Evolutionary conservation across 2,329 filamentous ascomycete genomes (phyloP).

Genomic region (Furcasterigmium furcatum): DNA sequence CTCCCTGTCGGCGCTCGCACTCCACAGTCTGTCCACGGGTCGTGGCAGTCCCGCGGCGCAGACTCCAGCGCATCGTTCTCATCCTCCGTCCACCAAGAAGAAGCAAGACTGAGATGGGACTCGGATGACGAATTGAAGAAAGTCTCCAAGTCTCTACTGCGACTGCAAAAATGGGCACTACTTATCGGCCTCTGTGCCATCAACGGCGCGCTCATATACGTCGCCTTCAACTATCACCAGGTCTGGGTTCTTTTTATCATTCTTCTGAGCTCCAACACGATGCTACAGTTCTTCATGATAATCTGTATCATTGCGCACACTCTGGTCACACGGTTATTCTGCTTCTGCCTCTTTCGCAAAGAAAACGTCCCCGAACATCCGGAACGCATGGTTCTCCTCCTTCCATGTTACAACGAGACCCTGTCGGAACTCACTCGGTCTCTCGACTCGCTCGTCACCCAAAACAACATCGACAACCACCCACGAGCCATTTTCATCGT

Average conservation of each 20-base stretch:
- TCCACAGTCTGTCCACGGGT: conserved; percentile 24
- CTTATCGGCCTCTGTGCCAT: conserved; percentile 28
- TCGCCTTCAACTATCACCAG: conserved; percentile 32
- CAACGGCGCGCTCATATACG: conserved; percentile 31
- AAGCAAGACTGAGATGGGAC: conserved; percentile 35
- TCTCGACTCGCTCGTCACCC: conserved; percentile 40
- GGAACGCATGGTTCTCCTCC: conserved; percentile 40
- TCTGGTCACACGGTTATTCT: conserved; percentile 24
- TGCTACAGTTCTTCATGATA: conserved; percentile 38
- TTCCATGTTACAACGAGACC: conserved; percentile 49
- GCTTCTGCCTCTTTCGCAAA: conserved; percentile 23
- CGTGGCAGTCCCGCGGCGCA: conserved; percentile 26
- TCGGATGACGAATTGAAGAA: conserved; percentile 33
- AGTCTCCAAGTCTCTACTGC: conserved; percentile 31
- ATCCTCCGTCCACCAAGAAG: conserved; percentile 31
- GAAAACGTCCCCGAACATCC: conserved; percentile 25
- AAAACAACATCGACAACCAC: conserved; percentile 37
- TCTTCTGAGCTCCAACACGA: conserved; percentile 41
- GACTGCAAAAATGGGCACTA: conserved; percentile 34
- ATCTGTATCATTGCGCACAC: conserved; percentile 28
- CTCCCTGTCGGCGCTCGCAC: conserved; percentile 25
- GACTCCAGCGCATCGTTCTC: conserved; percentile 30
- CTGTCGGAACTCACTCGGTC: conserved; percentile 38
- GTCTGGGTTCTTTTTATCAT: conserved; percentile 40
- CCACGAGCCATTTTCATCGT: conserved; percentile 42